Base-by-base conservation (phyloP, 768 basidiomycete species). In the Suillus tomentosus region DNA sequence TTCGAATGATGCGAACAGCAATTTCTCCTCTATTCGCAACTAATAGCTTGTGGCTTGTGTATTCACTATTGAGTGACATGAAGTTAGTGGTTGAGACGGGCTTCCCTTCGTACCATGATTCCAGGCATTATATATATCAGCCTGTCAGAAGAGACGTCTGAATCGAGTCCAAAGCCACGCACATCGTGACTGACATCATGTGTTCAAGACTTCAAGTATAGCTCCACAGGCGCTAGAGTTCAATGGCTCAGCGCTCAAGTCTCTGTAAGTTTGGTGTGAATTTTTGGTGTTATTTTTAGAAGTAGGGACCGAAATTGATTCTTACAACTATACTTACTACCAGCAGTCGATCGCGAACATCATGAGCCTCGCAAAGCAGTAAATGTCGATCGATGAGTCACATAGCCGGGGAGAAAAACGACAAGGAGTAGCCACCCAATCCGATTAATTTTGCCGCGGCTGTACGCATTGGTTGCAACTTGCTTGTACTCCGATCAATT, bases 11-110 rank as follows among this genome's bases (percentile, higher is more conserved):
- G 10, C 89, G 84, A 15, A 86, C 78, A 10, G 88, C 88, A 60
- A 91, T 90, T 72, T 91, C 89, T 48, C 89, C 89, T 31, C 89
- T 85, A 72, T 91, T 90, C 22, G 87, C 87, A 64, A 91, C 77
- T 65, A 90, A 81, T 0, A 89, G 77, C 65, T 82, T 87, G 66
- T 85, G 82, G n/a, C 65, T 57, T 3, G 67, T 61, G 40, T 73
- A 73, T 19, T 66, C 34, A 43, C 40, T 56, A 14, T 47, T 64
- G 67, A 54, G 66, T 3, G 57, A 37, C 73, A 67, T 67, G n/a
- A n/a, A n/a, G 24, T 15, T 60, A 13, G 59, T 57, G 24, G 24
- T 24, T 22, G 55, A 22, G 24, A 57, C 3, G 24, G 56, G 56
- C 10, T 27, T 11, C 15, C 27, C 15, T 51, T 27, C 15, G 4